Evolutionary conservation across 2,329 filamentous ascomycete genomes (phyloP), one percentile per base, ranked within the genome.

Genomic region (Fusarium sulawesiense): DNA sequence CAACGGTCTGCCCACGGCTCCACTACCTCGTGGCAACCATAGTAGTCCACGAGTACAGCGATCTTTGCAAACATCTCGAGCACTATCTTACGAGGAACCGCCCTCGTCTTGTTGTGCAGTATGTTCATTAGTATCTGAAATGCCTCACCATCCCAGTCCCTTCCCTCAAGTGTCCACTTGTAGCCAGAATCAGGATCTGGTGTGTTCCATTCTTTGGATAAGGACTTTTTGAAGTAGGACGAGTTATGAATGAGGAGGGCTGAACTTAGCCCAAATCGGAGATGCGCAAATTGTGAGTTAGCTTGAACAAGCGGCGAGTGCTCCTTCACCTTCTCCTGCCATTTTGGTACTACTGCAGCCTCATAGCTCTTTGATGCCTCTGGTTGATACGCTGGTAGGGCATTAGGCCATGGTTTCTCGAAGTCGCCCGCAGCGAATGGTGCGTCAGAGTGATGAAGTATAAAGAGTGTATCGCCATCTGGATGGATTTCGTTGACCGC

Each of bases 81-180:
- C 0, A 0, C 9, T 6, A 57, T 18, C 4, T 3, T 3, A 0
- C 34, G 46, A 8, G 46, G 34, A 1, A 53, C 46, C 4, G 13
- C 1, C 0, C 25, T 20, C 9, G 7, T 3, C 1, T 53, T 41
- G 0, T 53, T 47, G 10, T 57, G 20, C 0, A 57, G 2, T 25
- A 53, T 53, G 0, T 7, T 32, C 20, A 57, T 57, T 0, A 57
- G 4, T 5, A 32, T 2, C 0, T 21, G 46, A 20, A 57, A 57
- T 0, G 27, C 55, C 1, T 57, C 27, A 1, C 12, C 9, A 0
- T 53, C 55, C 55, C 20, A 32, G 2, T 32, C 3, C 3, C 1
- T 18, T 0, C 20, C 55, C 3, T 25, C 21, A 4, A 57, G 9
- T 4, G 46, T 53, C 55, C 34, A 57, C 2, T 42, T 53, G 1